These are phyloP conservation scores for Kentomonas sorsogonicus DNA, from an alignment of 208 protist genomes.

Conservation along the genomic window DNA sequence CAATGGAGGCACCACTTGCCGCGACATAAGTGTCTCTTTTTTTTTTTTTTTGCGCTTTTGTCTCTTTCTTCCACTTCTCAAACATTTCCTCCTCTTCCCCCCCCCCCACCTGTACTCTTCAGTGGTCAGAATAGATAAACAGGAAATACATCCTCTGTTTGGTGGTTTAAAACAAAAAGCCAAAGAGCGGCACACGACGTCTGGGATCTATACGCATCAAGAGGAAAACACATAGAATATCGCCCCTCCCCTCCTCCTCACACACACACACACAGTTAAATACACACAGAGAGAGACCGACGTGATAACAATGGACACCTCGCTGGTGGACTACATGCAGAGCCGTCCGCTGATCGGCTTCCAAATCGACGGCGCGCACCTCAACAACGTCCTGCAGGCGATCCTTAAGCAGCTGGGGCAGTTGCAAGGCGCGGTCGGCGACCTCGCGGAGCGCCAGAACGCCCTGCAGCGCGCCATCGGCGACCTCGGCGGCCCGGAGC, in stretches of 20 bases:
- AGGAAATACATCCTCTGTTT: no score
- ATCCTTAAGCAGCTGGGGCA: slow-evolving; percentile 61
- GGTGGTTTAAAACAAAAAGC: no score
- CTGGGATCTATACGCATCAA: no score
- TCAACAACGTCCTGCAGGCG: slow-evolving; percentile 61
- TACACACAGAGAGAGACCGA: background rate
- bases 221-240: no score
- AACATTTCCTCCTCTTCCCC: background rate
- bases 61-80: background rate
- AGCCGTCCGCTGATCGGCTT: slow-evolving; percentile 74
- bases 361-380: slow-evolving; percentile 76
- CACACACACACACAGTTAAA: background rate
- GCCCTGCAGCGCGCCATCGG: slow-evolving; percentile 38
- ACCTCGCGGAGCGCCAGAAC: slow-evolving; percentile 33
- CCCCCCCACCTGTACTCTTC: background rate
- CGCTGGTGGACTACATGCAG: slow-evolving; percentile 69
- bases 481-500: slow-evolving; percentile 26
- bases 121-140: slow-evolving; percentile 5
- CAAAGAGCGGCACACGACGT: no score
- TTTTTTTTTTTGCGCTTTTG: background rate
- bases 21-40: background rate
- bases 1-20: background rate
- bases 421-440: slow-evolving; percentile 34
- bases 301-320: slow-evolving; percentile 16
- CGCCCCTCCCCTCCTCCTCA: background rate